A percentile compares a stretch with the other conserved stretches of the same genome.
phyloP scores from a whole-genome alignment of 805 yeast genomes.

The Candida ulmi region DNA sequence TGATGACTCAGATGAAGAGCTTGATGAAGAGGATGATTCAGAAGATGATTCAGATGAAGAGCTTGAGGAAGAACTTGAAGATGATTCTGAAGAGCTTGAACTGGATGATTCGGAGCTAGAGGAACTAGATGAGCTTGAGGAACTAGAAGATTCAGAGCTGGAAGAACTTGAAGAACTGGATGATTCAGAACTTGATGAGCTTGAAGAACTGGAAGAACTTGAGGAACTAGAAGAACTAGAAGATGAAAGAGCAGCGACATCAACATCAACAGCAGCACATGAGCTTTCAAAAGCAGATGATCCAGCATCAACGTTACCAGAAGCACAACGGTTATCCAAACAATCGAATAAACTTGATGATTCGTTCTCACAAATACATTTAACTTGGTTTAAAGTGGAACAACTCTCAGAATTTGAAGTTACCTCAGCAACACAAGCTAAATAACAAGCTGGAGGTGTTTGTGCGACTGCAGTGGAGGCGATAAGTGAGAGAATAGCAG shows the following conservation, averaged over 20 bases:
- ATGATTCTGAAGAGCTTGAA: conserved; percentile 27
- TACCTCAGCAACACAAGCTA: conserved; percentile 81
- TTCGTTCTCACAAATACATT: conserved; percentile 63
- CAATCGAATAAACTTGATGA: conserved; percentile 59
- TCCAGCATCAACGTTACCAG: conserved; percentile 54
- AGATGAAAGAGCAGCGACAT: conserved; percentile 16
- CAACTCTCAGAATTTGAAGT: conserved; percentile 50
- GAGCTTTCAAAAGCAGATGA: conserved; percentile 46
- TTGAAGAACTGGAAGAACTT: conserved; percentile 25
- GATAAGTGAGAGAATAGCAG: conserved; percentile 2
- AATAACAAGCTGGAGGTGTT: conserved; percentile 86
- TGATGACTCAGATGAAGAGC: conserved; percentile 17
- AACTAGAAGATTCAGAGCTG: conserved; percentile 15
- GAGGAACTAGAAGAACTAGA: conserved; percentile 29
- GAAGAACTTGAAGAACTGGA: conserved; percentile 24
- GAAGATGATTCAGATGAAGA: conserved; percentile 23
- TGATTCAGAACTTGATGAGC: conserved; percentile 24
- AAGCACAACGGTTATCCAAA: conserved; percentile 64
- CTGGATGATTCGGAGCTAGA: conserved; percentile 17
- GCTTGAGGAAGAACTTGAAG: conserved; percentile 25
- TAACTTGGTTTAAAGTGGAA: conserved; percentile 53
- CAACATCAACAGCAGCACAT: conserved; percentile 44
- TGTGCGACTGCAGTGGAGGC: conserved; percentile 33
- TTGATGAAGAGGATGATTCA: conserved; percentile 24
- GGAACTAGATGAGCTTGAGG: conserved; percentile 12